Evolutionary conservation across 1,284 basidiomycete species (phyloP).

Genomic region (Puccinia coronata): DNA sequence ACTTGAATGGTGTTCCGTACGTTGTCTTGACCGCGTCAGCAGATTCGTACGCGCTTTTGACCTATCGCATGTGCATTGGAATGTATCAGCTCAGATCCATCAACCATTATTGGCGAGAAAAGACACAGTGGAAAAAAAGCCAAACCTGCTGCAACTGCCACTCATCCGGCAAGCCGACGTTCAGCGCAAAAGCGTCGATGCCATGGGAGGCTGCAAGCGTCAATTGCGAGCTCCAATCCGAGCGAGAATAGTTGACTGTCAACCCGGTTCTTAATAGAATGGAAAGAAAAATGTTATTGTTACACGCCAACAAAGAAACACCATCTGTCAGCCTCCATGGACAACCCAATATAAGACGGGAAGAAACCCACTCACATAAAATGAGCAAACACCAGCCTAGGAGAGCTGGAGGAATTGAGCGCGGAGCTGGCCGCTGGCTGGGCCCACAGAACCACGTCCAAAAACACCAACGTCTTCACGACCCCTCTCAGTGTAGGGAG

Average conservation of each 20-base stretch:
- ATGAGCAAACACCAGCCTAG: slow-evolving; percentile 47
- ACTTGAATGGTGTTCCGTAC: slow-evolving; percentile 23
- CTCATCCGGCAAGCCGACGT: slow-evolving; percentile 30
- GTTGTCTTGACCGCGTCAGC: slow-evolving; percentile 19
- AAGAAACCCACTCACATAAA: slow-evolving; percentile 33
- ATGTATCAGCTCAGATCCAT: background rate
- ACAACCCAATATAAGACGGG: background rate
- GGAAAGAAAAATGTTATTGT: too few relatives aligned
- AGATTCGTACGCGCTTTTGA: slow-evolving; percentile 24
- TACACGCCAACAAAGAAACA: too few relatives aligned
- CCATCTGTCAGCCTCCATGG: too few relatives aligned
- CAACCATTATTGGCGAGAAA: too few relatives aligned
- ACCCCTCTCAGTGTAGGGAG: background rate
- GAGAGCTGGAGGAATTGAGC: background rate
- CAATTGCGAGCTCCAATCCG: slow-evolving; percentile 31
- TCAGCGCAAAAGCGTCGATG: slow-evolving; percentile 42
- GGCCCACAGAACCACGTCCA: slow-evolving; percentile 9
- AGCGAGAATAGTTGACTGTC: slow-evolving; percentile 35
- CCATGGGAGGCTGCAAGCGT: slow-evolving; percentile 26
- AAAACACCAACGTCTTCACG: slow-evolving; percentile 4
- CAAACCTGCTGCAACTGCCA: slow-evolving; percentile 46
- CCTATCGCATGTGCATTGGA: background rate
- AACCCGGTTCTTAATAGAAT: slow-evolving; percentile 30
- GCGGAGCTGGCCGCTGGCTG: background rate
- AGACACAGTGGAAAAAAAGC: background rate